Conservation (phyloP, 164 flowering plant genomes). For the Santalum album region DNA sequence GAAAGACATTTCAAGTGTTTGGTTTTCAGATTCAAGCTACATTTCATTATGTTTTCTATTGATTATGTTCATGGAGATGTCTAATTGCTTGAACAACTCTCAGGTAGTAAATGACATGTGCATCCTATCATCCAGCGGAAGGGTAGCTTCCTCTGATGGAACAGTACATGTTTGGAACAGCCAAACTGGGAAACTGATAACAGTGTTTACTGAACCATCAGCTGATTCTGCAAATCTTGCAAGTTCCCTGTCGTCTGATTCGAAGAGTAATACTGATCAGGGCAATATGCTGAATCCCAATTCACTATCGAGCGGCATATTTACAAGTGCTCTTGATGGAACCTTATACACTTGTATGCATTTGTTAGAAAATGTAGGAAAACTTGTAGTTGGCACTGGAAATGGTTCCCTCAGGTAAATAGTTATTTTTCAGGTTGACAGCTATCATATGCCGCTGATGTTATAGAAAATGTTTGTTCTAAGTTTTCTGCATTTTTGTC, state of each 20-base stretch:
- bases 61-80: background rate
- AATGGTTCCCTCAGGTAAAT: slow-evolving; percentile 83
- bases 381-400: slow-evolving; percentile 80
- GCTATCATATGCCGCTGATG: background rate
- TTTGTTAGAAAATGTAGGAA: slow-evolving; percentile 40
- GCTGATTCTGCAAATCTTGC: slow-evolving; percentile 33
- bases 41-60: background rate
- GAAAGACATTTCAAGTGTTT: too few relatives aligned
- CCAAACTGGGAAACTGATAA: slow-evolving; percentile 65
- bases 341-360: slow-evolving; percentile 88
- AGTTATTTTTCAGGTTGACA: background rate
- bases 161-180: slow-evolving; percentile 92
- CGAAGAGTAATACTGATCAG: slow-evolving; percentile 44
- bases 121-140: slow-evolving; percentile 56
- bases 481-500: slow-evolving; percentile 1
- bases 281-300: slow-evolving; percentile 49
- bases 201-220: slow-evolving; percentile 59
- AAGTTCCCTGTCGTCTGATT: slow-evolving; percentile 29
- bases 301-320: slow-evolving; percentile 55
- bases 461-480: background rate
- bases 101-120: slow-evolving; percentile 91
- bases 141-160: slow-evolving; percentile 97
- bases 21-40: too few relatives aligned
- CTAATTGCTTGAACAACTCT: slow-evolving; percentile 19
- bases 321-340: slow-evolving; percentile 68